phyloP scores from a whole-genome alignment of 2,329 filamentous ascomycete genomes.

The Incumbomyces lentus region DNA sequence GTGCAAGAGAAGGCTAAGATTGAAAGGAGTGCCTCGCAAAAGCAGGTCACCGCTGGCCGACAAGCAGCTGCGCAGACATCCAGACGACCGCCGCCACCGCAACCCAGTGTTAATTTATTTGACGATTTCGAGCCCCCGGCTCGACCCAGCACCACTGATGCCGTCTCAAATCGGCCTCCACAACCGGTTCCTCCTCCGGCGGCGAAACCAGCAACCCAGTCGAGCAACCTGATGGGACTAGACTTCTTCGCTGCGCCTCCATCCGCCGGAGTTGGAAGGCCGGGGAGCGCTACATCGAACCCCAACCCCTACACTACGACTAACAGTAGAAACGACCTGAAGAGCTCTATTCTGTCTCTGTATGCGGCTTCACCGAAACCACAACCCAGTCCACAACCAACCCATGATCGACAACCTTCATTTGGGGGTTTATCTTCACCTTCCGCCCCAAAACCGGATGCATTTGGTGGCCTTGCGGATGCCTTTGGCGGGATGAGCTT shows the following conservation, averaged over 20 bases:
- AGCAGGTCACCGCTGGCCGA: conserved; percentile 29
- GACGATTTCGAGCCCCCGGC: conserved; percentile 60
- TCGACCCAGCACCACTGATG: conserved; percentile 65
- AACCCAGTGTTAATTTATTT: conserved; percentile 65
- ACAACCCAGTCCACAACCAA: conserved; percentile 44
- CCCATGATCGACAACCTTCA: conserved; percentile 50
- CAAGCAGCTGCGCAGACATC: conserved; percentile 31
- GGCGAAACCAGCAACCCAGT: conserved; percentile 54
- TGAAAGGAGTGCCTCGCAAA: conserved; percentile 48
- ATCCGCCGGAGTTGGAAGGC: conserved; percentile 56
- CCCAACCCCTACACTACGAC: conserved; percentile 40
- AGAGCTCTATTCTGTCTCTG: conserved; percentile 91
- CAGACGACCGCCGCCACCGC: conserved; percentile 28
- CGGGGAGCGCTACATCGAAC: conserved; percentile 68
- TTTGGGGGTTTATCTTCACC: conserved; percentile 60
- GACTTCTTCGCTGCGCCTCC: conserved; percentile 76
- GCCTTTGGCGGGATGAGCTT: conserved; percentile 67
- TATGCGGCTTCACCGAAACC: conserved; percentile 78
- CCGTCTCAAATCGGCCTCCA: conserved; percentile 45
- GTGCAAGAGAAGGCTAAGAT: conserved; percentile 63
- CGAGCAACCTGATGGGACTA: conserved; percentile 71
- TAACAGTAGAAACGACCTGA: conserved; percentile 80
- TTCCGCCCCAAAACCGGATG: conserved; percentile 40
- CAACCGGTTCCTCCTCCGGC: conserved; percentile 53
- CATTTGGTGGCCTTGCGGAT: conserved; percentile 62